Base-by-base conservation (phyloP, 768 basidiomycete genomes). In the Leccinum barrowsii region DNA sequence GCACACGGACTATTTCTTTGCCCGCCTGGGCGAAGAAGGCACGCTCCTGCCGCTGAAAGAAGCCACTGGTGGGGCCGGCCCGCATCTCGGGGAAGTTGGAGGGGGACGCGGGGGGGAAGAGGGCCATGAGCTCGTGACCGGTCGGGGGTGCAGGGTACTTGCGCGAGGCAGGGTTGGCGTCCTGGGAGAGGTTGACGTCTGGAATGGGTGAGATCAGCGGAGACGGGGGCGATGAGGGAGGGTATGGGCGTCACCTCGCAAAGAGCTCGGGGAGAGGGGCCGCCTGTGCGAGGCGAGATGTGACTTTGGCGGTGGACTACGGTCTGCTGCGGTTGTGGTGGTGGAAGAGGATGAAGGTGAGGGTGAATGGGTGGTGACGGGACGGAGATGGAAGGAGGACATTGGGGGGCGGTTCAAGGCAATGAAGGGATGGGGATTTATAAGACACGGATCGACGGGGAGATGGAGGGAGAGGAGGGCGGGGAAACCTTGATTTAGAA, bases 111-210 rank as follows among this genome's bases (percentile, higher is more conserved):
- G 89, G 81, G 1, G 90, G 90, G 68, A 91, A 92, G 76, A 92
- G 82, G 13, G 87, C 87, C 90, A 92, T 92, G 64, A 92, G 80
- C 63, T 92, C 88, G 64, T 92, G 89, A 2, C 89, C 89, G 0
- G 87, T 89, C 5, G 88, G 86, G 1, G 90, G 90, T 1, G 86
- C 82, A 17, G 89, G 89, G 68, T 84, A 89, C 62, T 84, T 85
- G 57, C 85, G 77, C 3, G 80, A 73, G 3, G 74, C 69, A 58
- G 78, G 74, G 63, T 80, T 81, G 56, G 78, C 75, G 42, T 79
- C 75, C 58, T 82, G 81, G 0, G 81, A 75, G 51, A 89, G 78
- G 68, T 89, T 86, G 64, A 90, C 76, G 70, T 90, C 87, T 44
- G 42, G 42, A 19, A 19, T 88, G 66, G 11, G 63, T 42, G 37